Percentiles rank a stretch among this genome's conserved stretches.
phyloP scores from a whole-genome alignment of 768 basidiomycete species.

The Chalciporus chontae region DNA sequence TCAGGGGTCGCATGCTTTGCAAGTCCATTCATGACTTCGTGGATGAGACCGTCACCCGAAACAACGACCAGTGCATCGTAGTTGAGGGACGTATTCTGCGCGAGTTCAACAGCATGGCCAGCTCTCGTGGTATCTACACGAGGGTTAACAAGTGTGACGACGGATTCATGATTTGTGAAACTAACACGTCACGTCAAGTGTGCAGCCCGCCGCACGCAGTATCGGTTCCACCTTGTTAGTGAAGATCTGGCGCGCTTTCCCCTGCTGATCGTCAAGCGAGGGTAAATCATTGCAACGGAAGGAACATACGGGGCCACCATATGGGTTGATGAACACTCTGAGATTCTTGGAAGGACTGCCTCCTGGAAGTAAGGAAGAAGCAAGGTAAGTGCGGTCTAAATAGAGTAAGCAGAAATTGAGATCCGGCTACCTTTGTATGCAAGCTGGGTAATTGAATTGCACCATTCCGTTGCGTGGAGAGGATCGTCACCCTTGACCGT shows the following conservation, averaged over 20 bases:
- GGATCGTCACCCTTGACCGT: constrained; percentile 35
- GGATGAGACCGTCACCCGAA: constrained; percentile 81
- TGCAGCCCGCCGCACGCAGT: constrained; percentile 61
- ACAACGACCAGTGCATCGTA: constrained; percentile 73
- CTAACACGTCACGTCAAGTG: constrained; percentile 61
- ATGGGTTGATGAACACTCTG: constrained; percentile 75
- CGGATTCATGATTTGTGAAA: neutral
- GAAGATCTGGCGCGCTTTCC: constrained; percentile 56
- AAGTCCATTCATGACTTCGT: constrained; percentile 84
- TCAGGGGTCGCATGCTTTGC: constrained; percentile 58
- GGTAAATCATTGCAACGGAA: neutral
- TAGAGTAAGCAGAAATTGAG: neutral
- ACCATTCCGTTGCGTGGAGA: constrained; percentile 46
- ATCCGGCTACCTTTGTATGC: constrained; percentile 54
- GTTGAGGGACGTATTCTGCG: constrained; percentile 49
- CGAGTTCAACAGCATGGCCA: constrained; percentile 67
- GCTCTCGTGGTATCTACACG: constrained; percentile 55
- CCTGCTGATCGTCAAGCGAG: constrained; percentile 37
- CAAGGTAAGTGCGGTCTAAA: neutral
- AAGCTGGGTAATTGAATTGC: constrained; percentile 46
- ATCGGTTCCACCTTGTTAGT: constrained; percentile 65
- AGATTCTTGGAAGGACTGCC: constrained; percentile 53
- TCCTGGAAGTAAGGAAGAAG: constrained; percentile 30
- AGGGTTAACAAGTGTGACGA: neutral
- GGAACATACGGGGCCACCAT: constrained; percentile 65